Conservation (phyloP, 129 eudicot genomes). For the Pittosporum tobira region DNA sequence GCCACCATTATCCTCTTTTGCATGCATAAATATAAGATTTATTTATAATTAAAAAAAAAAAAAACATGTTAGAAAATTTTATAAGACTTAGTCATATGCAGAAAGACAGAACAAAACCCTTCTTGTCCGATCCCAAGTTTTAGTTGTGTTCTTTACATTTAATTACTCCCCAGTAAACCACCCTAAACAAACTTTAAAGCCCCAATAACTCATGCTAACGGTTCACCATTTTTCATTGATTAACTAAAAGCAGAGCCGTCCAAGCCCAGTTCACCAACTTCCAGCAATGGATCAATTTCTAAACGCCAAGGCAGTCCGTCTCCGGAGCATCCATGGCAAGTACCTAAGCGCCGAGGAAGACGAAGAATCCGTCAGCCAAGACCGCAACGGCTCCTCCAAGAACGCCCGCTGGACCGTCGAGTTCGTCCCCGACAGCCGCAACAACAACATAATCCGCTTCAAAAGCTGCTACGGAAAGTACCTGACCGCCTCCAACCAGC, state of each 20-base stretch:
- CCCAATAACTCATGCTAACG: not conserved
- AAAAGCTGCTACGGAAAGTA: constrained; percentile 56
- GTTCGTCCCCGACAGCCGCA: constrained; percentile 25
- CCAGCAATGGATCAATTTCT: constrained; percentile 39
- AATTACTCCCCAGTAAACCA: not conserved
- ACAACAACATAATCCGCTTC: constrained; percentile 38
- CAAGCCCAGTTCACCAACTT: not conserved
- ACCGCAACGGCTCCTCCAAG: constrained; percentile 26
- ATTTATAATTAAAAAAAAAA: no score
- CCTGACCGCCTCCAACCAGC: constrained; percentile 62
- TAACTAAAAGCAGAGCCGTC: not conserved
- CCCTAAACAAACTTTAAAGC: not conserved
- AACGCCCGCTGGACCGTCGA: constrained; percentile 56
- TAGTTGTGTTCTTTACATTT: not conserved
- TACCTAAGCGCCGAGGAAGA: constrained; percentile 59
- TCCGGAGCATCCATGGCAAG: constrained; percentile 52
- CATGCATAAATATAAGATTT: no score
- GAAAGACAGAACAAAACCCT: no score
- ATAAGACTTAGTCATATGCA: no score
- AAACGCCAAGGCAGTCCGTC: constrained; percentile 49
- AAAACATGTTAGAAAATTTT: no score
- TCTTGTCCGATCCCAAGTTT: no score
- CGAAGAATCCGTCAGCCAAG: constrained; percentile 58
- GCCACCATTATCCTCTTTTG: no score
- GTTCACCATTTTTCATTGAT: not conserved